phyloP scores from a whole-genome alignment of 1,284 basidiomycete species.

The Fomitopsis betulina region DNA sequence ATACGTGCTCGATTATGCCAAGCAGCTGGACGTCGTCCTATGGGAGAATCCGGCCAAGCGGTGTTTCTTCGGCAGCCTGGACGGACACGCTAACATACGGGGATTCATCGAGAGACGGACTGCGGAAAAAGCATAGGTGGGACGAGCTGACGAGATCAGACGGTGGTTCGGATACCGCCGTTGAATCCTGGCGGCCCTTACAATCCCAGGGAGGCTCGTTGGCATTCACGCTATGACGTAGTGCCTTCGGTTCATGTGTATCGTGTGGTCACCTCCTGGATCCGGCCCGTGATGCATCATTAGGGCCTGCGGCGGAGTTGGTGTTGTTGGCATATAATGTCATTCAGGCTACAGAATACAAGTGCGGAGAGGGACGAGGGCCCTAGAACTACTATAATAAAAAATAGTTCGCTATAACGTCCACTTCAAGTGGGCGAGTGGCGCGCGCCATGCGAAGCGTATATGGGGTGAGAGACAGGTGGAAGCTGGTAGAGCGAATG shows the following conservation, averaged over 20 bases:
- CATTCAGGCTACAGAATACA: not conserved
- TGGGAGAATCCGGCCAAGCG: constrained; percentile 71
- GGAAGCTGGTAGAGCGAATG: constrained; percentile 11
- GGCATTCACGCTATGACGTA: not conserved
- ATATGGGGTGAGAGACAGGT: not conserved
- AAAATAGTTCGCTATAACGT: not conserved
- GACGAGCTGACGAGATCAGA: not conserved
- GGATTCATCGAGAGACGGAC: constrained; percentile 68
- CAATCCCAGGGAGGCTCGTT: not conserved
- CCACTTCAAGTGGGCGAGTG: not conserved
- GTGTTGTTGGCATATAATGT: not conserved
- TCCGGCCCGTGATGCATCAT: not conserved
- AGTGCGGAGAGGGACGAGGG: not conserved
- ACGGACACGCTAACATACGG: constrained; percentile 76
- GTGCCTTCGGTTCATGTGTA: not conserved
- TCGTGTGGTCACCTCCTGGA: not conserved
- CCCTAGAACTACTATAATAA: not conserved
- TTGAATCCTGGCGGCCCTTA: not conserved
- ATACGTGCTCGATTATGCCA: constrained; percentile 83
- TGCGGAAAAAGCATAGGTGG: constrained; percentile 24
- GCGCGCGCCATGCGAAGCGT: not conserved
- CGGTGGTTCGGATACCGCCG: not conserved
- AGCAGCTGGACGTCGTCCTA: constrained; percentile 74
- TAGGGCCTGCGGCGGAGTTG: not conserved
- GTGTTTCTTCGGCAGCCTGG: constrained; percentile 80